Percentiles rank a stretch among this genome's conserved stretches.
Evolutionary conservation across 2,329 filamentous ascomycete genomes (phyloP).

Genomic region (Ophiostoma ulmi): DNA sequence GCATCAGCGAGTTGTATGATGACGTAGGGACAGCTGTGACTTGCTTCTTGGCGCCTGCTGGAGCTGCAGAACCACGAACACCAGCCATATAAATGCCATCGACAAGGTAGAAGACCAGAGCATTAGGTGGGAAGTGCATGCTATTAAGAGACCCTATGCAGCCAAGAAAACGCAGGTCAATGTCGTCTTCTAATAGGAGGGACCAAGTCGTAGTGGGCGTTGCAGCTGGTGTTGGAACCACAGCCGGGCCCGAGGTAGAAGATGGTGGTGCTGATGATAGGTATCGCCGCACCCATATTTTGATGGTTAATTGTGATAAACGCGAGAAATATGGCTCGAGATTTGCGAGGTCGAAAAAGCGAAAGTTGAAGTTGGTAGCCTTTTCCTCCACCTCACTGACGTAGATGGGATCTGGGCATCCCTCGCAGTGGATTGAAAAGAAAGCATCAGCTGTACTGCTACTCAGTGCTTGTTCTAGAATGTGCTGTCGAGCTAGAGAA

Average conservation of each 20-base stretch:
- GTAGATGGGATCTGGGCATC: conserved; percentile 69
- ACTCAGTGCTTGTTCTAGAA: conserved; percentile 67
- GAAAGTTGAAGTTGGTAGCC: conserved; percentile 87
- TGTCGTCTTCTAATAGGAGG: conserved; percentile 64
- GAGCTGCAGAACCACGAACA: conserved; percentile 36
- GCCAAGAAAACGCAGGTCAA: conserved; percentile 68
- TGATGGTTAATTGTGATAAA: conserved; percentile 59
- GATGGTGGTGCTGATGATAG: neutral
- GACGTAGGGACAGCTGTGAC: conserved; percentile 57
- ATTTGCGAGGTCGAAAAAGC: conserved; percentile 69
- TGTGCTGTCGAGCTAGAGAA: conserved; percentile 57
- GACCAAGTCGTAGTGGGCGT: conserved; percentile 33
- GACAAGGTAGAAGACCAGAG: conserved; percentile 49
- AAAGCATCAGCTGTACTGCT: conserved; percentile 78
- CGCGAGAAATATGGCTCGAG: conserved; percentile 62
- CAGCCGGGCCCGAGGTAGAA: no score
- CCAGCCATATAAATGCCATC: conserved; percentile 35
- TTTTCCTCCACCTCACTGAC: conserved; percentile 75
- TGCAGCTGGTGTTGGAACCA: no score
- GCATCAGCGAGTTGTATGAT: conserved; percentile 83
- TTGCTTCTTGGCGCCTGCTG: conserved; percentile 28
- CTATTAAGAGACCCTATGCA: conserved; percentile 66
- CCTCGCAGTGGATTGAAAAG: conserved; percentile 72
- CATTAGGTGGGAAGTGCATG: conserved; percentile 73
- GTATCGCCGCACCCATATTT: conserved; percentile 63